phyloP scores from a whole-genome alignment of 2,329 filamentous ascomycete species.

The Aspergillus oerlinghausenensis region DNA sequence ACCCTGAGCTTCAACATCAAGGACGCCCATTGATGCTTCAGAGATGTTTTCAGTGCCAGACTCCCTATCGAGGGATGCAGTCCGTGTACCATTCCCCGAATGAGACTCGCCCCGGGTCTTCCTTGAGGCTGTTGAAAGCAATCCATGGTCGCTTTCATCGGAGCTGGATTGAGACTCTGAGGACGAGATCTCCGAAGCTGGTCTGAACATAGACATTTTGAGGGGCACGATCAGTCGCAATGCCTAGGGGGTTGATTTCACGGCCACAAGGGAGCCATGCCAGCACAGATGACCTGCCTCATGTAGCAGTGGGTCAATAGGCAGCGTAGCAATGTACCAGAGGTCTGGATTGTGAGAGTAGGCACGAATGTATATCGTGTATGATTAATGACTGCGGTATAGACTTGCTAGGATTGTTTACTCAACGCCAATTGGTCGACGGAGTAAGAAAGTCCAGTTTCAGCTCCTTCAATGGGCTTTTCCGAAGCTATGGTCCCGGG shows the following conservation, averaged over 20 bases:
- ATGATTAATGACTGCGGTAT: background rate
- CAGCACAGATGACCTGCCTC: conserved; percentile 1
- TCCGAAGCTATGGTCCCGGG: conserved; percentile 1
- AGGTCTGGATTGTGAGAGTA: background rate
- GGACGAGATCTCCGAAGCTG: conserved; percentile 32
- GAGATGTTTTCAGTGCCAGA: background rate
- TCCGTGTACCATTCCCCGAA: conserved; percentile 4
- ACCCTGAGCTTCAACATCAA: conserved; percentile 30
- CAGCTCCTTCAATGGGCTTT: background rate
- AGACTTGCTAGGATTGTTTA: background rate
- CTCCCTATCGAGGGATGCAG: conserved; percentile 1
- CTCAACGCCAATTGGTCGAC: background rate
- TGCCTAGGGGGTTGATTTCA: background rate
- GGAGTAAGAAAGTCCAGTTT: background rate
- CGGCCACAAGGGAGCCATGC: background rate
- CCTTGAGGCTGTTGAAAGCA: conserved; percentile 1
- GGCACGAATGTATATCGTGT: background rate
- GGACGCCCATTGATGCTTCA: conserved; percentile 17
- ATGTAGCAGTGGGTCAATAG: background rate
- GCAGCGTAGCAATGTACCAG: background rate
- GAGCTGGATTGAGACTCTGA: conserved; percentile 31
- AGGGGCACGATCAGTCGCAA: background rate
- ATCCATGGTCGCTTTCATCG: conserved; percentile 19
- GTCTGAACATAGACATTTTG: conserved; percentile 39
- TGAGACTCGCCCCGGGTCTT: background rate